These are phyloP conservation scores for Talaromyces sp. DNA, from an alignment of 2,329 filamentous ascomycete genomes.

Conservation along the genomic window DNA sequence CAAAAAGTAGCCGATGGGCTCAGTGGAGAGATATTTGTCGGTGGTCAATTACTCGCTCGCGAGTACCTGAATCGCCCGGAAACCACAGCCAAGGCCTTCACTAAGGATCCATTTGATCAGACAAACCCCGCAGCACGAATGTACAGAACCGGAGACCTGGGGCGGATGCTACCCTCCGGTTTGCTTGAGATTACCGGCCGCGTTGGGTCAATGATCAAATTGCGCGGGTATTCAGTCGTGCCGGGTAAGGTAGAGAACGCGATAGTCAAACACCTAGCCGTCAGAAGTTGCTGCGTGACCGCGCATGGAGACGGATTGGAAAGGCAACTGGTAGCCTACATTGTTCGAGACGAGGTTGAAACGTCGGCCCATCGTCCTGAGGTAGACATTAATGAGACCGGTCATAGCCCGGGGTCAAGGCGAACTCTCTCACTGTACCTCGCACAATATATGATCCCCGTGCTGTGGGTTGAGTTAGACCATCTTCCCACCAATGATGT, in stretches of 20 bases:
- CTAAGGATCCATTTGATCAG: conserved; percentile 57
- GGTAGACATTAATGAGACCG: conserved; percentile 63
- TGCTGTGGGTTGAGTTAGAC: conserved; percentile 68
- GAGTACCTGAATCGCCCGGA: conserved; percentile 77
- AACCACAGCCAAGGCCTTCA: conserved; percentile 67
- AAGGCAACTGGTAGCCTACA: conserved; percentile 68
- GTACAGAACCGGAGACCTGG: conserved; percentile 70
- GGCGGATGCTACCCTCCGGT: conserved; percentile 60
- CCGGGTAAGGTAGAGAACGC: conserved; percentile 70
- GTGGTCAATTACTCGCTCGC: conserved; percentile 65
- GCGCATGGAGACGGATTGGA: conserved; percentile 72
- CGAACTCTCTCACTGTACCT: conserved; percentile 60
- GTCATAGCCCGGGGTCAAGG: conserved; percentile 64
- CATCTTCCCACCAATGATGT: conserved; percentile 69
- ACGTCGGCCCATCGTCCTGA: conserved; percentile 49
- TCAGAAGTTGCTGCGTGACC: conserved; percentile 64
- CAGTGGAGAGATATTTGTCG: conserved; percentile 69
- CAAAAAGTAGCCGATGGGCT: conserved; percentile 57
- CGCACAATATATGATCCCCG: conserved; percentile 78
- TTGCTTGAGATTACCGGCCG: conserved; percentile 69
- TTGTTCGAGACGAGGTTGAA: conserved; percentile 60
- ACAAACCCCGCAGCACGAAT: conserved; percentile 55
- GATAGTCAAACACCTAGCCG: conserved; percentile 63
- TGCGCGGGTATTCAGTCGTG: conserved; percentile 71
- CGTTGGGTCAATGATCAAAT: conserved; percentile 74